Evolutionary conservation across 164 flowering plant genomes (phyloP), one percentile per base, ranked within the genome.

Genomic region (Piper betle): DNA sequence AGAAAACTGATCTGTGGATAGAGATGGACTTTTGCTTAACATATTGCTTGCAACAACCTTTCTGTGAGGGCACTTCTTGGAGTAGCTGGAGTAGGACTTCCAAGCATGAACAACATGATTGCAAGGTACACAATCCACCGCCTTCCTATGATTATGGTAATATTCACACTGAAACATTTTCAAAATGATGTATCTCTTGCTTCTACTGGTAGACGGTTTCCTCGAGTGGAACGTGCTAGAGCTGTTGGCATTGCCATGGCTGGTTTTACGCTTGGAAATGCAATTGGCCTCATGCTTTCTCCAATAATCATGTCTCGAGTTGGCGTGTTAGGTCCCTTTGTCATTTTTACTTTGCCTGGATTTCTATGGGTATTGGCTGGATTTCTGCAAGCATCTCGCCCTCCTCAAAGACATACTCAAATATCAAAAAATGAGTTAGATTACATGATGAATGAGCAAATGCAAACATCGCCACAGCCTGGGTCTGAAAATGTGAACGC

Each of bases 331-430:
- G 97, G 97, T 54, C 99, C 99, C 46, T 90, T 93, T 77, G 86
- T 88, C n/a, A 93, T 90, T 65, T 93, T 93, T 79, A 97, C 97
- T 53, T 70, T 93, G 18, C 85, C 79, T 60, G 99, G 99, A 53
- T 82, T 93, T 67, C 88, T 93, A 33, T 93, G 99, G 99, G 91
- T 90, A 72, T 67, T 93, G 76, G 95, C 88, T 90, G 99, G 99
- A 16, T 90, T 52, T 84, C 97, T 75, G 96, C 96, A 61, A 81
- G n/a, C 77, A 59, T 82, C 92, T 53, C 79, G 91, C 64, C 69
- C 83, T 58, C 97, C 97, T 63, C 84, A 83, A 7, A 72, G 64
- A 61, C 81, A 80, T 75, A 76, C 79, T 67, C 99, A 88, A 77
- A 93, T 93, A 66, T 87, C 97, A 59, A 76, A 72, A 53, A 79